Base-by-base conservation (phyloP, 495 filamentous ascomycete genomes). In the Daldinia loculata region DNA sequence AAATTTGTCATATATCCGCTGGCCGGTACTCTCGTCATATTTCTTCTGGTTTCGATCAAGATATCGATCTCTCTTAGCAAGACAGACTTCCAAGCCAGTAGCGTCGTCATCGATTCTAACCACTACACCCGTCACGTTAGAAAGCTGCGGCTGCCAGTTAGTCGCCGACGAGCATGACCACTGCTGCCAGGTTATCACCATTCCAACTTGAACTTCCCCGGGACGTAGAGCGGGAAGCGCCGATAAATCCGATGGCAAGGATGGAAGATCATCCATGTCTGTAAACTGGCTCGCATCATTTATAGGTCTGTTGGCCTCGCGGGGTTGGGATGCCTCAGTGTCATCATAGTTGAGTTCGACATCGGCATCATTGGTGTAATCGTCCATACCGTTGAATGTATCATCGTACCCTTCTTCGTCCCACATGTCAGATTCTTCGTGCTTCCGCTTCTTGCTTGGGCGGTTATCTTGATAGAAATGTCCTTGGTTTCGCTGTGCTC, bases 151-250 rank as follows among this genome's bases (percentile, higher is more conserved):
- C 61, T 92, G 85, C 91, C 93, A 97, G 27, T 88, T 90, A 8
- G 90, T 93, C 12, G 83, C 88, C 62, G 87, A 89, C 32, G 91
- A 93, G 74, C 94, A 86, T 29, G 89, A 84, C 60, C 92, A 83
- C 61, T 92, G 86, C 71, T 91, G 92, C 86, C 92, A 99, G 2
- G 90, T 89, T 67, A 99, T 88, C 38, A 94, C 82, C 76, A 91
- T 88, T 11, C 90, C 92, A 4, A 81, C 67, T 38, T 83, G 81
- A 17, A 87, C 84, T 34, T 89, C 83, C 3, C 79, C 83, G 50
- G 85, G 78, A 3, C 76, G 75, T 19, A 97, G 79, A 39, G 77
- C 66, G 7, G 87, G 81, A 19, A 93, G 84, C 27, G 80, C 75
- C 12, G 78, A 79, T 8, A 87, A 50, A 77, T 97, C 89, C 14